Percentiles rank a stretch among this genome's conserved stretches.
Conservation (phyloP, 1,284 basidiomycete species). For the Schizopora paradoxa region DNA sequence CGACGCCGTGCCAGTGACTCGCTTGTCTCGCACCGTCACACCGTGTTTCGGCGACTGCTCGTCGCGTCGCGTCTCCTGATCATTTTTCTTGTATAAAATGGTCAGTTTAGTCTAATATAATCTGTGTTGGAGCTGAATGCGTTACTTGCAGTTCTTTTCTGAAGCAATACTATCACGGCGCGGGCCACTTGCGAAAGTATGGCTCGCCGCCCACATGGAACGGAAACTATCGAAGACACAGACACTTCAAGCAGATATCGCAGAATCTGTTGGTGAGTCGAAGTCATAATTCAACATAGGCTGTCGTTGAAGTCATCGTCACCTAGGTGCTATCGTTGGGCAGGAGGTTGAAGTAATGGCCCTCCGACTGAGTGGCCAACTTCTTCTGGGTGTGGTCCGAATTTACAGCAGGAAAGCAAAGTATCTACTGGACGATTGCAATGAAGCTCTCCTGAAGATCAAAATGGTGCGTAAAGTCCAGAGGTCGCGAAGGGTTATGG, state of each 20-base stretch:
- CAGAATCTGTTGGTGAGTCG: conserved; percentile 81
- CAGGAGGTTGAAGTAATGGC: conserved; percentile 89
- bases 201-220: conserved; percentile 99
- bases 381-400: conserved; percentile 92
- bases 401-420: conserved; percentile 98
- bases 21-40: conserved; percentile 9
- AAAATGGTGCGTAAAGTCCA: conserved; percentile 71
- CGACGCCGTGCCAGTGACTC: not conserved
- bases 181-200: conserved; percentile 93
- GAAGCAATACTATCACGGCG: conserved; percentile 90
- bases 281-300: not conserved
- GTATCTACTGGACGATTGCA: conserved; percentile 96
- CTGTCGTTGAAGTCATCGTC: conserved; percentile 1
- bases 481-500: conserved; percentile 75
- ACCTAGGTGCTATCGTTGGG: conserved; percentile 79
- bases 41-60: conserved; percentile 12
- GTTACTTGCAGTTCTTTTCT: conserved; percentile 71
- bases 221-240: conserved; percentile 95
- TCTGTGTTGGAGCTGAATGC: not conserved
- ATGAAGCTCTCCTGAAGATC: conserved; percentile 92
- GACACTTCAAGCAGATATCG: conserved; percentile 91
- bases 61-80: conserved; percentile 1
- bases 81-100: conserved; percentile 13
- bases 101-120: not conserved
- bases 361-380: conserved; percentile 89